phyloP scores from a whole-genome alignment of 2,329 filamentous ascomycete species.

The Ophiostoma montium region DNA sequence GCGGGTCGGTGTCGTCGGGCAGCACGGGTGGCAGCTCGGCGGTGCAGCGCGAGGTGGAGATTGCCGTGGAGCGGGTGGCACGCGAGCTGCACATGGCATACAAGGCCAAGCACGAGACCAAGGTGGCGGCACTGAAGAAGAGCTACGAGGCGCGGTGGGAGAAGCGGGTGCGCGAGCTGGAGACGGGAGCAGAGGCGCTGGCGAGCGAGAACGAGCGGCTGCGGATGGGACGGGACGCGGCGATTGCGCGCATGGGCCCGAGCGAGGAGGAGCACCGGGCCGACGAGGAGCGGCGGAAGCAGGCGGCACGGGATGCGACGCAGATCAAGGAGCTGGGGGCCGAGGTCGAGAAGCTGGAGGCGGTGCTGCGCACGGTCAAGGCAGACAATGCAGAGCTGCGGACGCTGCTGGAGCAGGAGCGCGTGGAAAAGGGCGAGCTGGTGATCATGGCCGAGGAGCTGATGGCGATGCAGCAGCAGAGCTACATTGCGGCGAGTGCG shows the following conservation, averaged over 20 bases:
- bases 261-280: conserved; percentile 23
- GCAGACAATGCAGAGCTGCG: conserved; percentile 54
- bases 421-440: conserved; percentile 72
- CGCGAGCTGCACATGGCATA: conserved; percentile 84
- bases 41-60: conserved; percentile 54
- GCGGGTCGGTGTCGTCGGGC: conserved; percentile 29
- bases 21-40: neutral
- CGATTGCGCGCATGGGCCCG: conserved; percentile 44
- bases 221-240: conserved; percentile 48
- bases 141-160: conserved; percentile 79
- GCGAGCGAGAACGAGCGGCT: conserved; percentile 63
- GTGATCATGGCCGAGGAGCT: conserved; percentile 74
- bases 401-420: conserved; percentile 54
- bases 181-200: conserved; percentile 55
- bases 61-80: conserved; percentile 81
- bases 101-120: conserved; percentile 94
- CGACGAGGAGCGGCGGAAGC: conserved; percentile 37
- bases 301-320: conserved; percentile 51
- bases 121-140: conserved; percentile 79
- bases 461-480: conserved; percentile 52
- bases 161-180: conserved; percentile 70
- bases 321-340: conserved; percentile 58
- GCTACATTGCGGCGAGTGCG: conserved; percentile 18
- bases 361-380: conserved; percentile 56
- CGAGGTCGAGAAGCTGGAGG: conserved; percentile 59